Conservation (phyloP, 495 filamentous ascomycete genomes). For the Parathielavia appendiculata region DNA sequence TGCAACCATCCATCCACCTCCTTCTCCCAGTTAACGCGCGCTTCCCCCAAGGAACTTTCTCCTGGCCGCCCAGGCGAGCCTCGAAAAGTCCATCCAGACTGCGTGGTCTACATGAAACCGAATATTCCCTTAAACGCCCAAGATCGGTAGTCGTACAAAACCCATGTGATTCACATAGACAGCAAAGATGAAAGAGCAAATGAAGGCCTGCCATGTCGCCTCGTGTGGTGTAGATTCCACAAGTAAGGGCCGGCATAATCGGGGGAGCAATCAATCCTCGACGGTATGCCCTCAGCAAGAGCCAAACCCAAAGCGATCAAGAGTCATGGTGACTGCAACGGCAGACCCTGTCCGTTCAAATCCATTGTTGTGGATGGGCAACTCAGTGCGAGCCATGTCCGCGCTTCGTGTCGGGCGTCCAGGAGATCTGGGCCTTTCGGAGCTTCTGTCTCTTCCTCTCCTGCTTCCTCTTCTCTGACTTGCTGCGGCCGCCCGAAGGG, state of each 20-base stretch:
- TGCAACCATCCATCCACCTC: background rate
- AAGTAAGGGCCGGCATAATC: too few relatives aligned
- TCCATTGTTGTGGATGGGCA: background rate
- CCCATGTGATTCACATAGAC: background rate
- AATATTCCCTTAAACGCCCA: constrained; percentile 4
- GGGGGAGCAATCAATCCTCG: background rate
- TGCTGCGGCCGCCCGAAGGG: background rate
- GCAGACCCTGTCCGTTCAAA: background rate
- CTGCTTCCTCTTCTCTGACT: constrained; percentile 1
- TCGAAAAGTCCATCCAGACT: constrained; percentile 5
- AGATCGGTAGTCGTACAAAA: constrained; percentile 6
- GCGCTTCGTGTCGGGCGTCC: background rate
- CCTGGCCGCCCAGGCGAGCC: background rate
- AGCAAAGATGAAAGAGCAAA: constrained; percentile 1
- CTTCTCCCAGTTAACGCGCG: background rate
- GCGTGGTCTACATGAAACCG: background rate
- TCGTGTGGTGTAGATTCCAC: too few relatives aligned
- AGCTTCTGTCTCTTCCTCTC: background rate
- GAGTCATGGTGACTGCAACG: too few relatives aligned
- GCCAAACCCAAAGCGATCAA: background rate
- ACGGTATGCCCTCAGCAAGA: background rate
- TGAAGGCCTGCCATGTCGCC: background rate
- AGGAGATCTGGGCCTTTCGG: background rate
- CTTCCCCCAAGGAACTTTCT: too few relatives aligned
- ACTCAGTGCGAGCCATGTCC: background rate